Evolutionary conservation across 2,329 filamentous ascomycete genomes (phyloP).

Genomic region (Polychaeton citri): DNA sequence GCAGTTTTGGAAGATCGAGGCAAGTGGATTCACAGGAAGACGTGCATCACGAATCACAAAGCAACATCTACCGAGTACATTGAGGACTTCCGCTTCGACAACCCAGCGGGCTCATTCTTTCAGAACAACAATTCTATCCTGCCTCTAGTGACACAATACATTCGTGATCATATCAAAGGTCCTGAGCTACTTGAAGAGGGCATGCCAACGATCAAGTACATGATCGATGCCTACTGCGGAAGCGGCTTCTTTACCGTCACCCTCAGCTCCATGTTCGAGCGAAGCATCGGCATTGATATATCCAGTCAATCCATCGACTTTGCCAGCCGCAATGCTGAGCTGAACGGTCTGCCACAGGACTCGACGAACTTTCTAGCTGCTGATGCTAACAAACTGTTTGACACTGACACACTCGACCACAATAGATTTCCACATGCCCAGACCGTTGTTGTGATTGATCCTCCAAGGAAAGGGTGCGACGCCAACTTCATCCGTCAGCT

Average conservation of each 20-base stretch:
- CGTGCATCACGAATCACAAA: conserved; percentile 77
- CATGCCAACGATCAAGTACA: conserved; percentile 52
- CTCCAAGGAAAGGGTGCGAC: conserved; percentile 92
- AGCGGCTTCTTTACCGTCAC: conserved; percentile 96
- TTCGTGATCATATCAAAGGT: conserved; percentile 62
- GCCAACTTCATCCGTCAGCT: conserved; percentile 71
- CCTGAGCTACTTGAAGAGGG: conserved; percentile 21
- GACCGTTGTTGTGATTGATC: conserved; percentile 89
- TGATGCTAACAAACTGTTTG: conserved; percentile 74
- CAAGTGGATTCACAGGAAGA: conserved; percentile 62
- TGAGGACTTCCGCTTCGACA: conserved; percentile 71
- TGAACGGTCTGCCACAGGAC: conserved; percentile 55
- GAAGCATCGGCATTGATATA: conserved; percentile 84
- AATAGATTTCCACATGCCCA: conserved; percentile 56
- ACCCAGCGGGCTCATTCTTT: conserved; percentile 90
- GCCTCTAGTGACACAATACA: conserved; percentile 70
- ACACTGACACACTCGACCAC: conserved; percentile 38
- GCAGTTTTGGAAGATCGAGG: conserved; percentile 44
- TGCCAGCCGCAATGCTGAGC: conserved; percentile 62
- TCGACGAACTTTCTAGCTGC: conserved; percentile 79
- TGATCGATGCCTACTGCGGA: conserved; percentile 96
- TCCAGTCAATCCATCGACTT: conserved; percentile 62
- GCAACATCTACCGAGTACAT: conserved; percentile 78
- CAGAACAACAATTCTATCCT: conserved; percentile 99
- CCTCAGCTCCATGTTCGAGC: conserved; percentile 65